These are phyloP conservation scores for Rhododendron mucronatum DNA, from an alignment of 148 eudicot genomes.

Conservation along the genomic window DNA sequence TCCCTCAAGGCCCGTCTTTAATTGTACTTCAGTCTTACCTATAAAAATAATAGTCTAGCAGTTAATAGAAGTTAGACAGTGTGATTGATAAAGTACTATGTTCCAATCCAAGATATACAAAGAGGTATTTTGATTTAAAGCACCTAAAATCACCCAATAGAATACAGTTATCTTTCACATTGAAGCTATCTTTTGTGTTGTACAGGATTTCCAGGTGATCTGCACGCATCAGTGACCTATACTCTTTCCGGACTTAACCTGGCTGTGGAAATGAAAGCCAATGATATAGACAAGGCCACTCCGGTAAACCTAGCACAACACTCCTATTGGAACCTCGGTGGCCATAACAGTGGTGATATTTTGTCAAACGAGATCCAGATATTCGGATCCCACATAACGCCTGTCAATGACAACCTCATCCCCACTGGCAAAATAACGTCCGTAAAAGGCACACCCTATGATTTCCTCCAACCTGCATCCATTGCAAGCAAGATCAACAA, in stretches of 20 bases:
- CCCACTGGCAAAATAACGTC: constrained; percentile 67
- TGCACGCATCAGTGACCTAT: constrained; percentile 46
- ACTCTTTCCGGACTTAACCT: constrained; percentile 29
- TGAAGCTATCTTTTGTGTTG: not conserved
- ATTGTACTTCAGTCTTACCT: not conserved
- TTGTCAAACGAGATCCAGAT: constrained; percentile 54
- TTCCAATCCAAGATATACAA: not conserved
- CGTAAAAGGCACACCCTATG: constrained; percentile 65
- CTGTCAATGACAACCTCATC: constrained; percentile 47
- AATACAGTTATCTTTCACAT: not conserved
- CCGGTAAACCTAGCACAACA: constrained; percentile 87
- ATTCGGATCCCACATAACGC: constrained; percentile 60
- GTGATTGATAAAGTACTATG: not conserved
- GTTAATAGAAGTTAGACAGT: not conserved
- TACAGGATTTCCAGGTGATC: constrained; percentile 76
- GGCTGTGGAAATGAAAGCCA: constrained; percentile 50
- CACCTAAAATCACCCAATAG: not conserved
- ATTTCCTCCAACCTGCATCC: constrained; percentile 45
- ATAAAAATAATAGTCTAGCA: not conserved
- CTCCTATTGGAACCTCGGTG: constrained; percentile 85
- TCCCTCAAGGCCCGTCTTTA: not conserved
- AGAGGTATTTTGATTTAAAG: not conserved
- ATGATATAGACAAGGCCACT: constrained; percentile 66
- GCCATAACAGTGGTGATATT: constrained; percentile 56
- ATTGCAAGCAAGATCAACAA: constrained; percentile 32